Evolutionary conservation across 352 stramenopile genomes (phyloP), one percentile per base, ranked within the genome.

Genomic region (Pythium diclinum): DNA sequence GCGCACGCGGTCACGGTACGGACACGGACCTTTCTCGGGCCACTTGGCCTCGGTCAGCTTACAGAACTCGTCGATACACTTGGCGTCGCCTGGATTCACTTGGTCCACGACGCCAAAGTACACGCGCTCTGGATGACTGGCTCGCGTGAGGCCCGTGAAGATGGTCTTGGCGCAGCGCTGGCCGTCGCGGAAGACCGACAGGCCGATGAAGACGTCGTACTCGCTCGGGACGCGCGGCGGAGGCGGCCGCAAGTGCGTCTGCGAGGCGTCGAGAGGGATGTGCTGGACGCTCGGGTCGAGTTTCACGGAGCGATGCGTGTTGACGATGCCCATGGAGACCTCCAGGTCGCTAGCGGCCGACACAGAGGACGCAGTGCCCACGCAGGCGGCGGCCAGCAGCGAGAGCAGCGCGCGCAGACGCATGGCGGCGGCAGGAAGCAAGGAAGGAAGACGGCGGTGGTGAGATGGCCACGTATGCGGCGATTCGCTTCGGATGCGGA

Each of bases 31-130:
- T 32, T 83, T 74, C 38, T 84, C 75, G n/a, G 83, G 79, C 76
- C 83, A 93, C 61, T 89, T 71, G 1, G 65, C 69, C 17, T 79
- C 72, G 8, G 85, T 71, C 82, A 93, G 87, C 63, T 85, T 85
- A 60, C 86, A 95, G 58, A 75, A 95, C 69, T 89, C 84, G 49
- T 86, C 78, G 38, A 92, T 73, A 63, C 86, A 95, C 25, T 77
- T 78, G 44, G 74, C 69, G 54, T 95, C 86, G 33, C 77, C 79
- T 0, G 73, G 64, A 62, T 92, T 89, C 59, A 95, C 80, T 58
- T 95, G 86, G 69, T 95, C 86, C 36, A 95, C 80, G 55, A 95
- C 73, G 46, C 86, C 86, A 72, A 95, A 92, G 66, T 79, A 89
- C 7, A 95, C 40, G 3, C 83, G 78, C 38, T 89, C 80, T 2